Evolutionary conservation across 768 basidiomycete genomes (phyloP).

Genomic region (Rhizopogon vesiculosus): DNA sequence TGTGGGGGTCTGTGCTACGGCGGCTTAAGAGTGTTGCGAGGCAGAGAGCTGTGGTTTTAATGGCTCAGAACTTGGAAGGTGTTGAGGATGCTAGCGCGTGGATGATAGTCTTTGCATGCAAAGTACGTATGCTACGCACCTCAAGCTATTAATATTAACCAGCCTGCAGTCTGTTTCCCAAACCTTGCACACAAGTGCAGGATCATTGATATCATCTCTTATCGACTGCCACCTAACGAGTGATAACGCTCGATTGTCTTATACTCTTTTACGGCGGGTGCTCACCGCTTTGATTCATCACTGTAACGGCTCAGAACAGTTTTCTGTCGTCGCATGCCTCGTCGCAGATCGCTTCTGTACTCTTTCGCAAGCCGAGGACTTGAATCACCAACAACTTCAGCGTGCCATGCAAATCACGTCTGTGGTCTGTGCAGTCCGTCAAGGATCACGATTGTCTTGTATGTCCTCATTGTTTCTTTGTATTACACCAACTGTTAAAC

Average conservation of each 20-base stretch:
- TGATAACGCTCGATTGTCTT: conserved; percentile 36
- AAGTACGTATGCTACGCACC: conserved; percentile 35
- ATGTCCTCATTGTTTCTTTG: conserved; percentile 17
- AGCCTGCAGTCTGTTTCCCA: conserved; percentile 66
- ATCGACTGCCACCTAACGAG: conserved; percentile 48
- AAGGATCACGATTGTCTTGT: conserved; percentile 68
- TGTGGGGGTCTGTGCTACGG: conserved; percentile 78
- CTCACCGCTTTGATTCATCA: conserved; percentile 84
- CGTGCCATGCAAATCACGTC: conserved; percentile 53
- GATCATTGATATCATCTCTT: conserved; percentile 56
- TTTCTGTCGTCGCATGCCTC: conserved; percentile 49
- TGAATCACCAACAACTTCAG: conserved; percentile 35
- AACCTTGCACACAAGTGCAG: conserved; percentile 72
- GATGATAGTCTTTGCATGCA: conserved; percentile 75
- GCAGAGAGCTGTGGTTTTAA: conserved; percentile 48
- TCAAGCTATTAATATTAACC: not conserved
- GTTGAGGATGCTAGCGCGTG: conserved; percentile 68
- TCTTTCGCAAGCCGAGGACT: conserved; percentile 1
- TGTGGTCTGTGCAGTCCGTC: conserved; percentile 57
- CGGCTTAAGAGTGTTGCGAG: conserved; percentile 60
- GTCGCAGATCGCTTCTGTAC: conserved; percentile 38
- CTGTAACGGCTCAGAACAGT: conserved; percentile 65
- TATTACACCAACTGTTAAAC: not conserved
- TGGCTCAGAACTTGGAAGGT: conserved; percentile 45
- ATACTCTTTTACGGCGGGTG: conserved; percentile 61